Evolutionary conservation across 345 rosid genomes (phyloP).

Genomic region (Eucalyptus regnans): DNA sequence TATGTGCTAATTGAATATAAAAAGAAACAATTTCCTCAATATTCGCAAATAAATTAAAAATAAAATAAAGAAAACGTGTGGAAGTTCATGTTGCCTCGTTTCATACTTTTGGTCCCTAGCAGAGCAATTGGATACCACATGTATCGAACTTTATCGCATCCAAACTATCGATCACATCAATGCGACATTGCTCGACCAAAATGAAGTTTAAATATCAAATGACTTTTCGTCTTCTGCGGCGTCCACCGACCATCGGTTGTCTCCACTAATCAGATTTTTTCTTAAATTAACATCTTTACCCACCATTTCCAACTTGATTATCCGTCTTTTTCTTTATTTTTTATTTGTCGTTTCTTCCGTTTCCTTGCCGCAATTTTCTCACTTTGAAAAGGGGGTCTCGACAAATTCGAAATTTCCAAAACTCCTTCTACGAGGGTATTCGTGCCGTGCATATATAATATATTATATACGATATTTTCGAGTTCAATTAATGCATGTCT

Average conservation of each 20-base stretch:
- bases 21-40: too few species aligned
- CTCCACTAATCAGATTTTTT: background rate
- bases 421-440: background rate
- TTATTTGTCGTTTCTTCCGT: background rate
- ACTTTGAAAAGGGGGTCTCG: background rate
- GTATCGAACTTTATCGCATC: background rate
- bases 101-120: background rate
- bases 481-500: background rate
- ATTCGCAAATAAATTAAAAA: rapidly evolving
- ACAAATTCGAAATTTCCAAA: background rate
- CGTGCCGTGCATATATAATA: background rate
- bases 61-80: background rate
- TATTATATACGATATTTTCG: background rate
- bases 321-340: background rate
- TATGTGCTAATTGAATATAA: background rate
- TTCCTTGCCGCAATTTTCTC: background rate
- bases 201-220: background rate
- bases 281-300: background rate
- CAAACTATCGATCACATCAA: background rate
- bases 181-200: background rate
- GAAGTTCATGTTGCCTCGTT: background rate
- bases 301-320: too few species aligned
- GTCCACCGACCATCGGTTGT: background rate
- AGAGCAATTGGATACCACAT: background rate
- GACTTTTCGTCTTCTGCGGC: background rate